Percentiles rank a stretch among this genome's conserved stretches.
Evolutionary conservation across 208 protist genomes (phyloP).

Genomic region (Acanthamoeba comandoni): DNA sequence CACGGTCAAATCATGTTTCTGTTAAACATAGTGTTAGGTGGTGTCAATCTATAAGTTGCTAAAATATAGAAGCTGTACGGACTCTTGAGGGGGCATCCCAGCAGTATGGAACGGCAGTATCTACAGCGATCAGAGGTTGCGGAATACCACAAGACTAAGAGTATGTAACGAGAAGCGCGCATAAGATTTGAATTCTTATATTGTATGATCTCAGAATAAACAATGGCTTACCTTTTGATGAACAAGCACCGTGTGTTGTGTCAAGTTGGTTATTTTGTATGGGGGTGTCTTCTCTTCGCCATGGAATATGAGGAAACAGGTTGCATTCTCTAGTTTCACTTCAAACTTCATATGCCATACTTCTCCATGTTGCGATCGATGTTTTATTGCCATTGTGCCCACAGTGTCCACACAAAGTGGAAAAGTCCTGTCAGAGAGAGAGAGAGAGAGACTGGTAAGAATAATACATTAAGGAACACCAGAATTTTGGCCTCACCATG

Average conservation of each 20-base stretch:
- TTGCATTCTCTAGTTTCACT: constrained; percentile 55
- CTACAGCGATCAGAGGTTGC: constrained; percentile 4
- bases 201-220: not conserved
- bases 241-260: constrained; percentile 10
- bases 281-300: constrained; percentile 46
- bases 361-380: not conserved
- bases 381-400: constrained; percentile 53
- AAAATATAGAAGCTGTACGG: not conserved
- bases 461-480: not conserved
- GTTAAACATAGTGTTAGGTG: not conserved
- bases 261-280: constrained; percentile 69
- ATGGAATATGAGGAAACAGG: constrained; percentile 63
- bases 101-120: constrained; percentile 45
- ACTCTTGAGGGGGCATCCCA: constrained; percentile 61
- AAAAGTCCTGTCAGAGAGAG: not conserved
- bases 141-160: not conserved
- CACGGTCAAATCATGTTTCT: constrained; percentile 65
- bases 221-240: constrained; percentile 51
- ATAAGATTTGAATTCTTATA: too few relatives aligned
- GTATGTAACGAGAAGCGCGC: not conserved
- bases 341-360: constrained; percentile 51
- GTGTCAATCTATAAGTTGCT: not conserved
- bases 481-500: not conserved
- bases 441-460: not conserved
- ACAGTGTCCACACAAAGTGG: constrained; percentile 27